Evolutionary conservation across 148 eudicot species (phyloP).

Genomic region (Agrostemma githago): DNA sequence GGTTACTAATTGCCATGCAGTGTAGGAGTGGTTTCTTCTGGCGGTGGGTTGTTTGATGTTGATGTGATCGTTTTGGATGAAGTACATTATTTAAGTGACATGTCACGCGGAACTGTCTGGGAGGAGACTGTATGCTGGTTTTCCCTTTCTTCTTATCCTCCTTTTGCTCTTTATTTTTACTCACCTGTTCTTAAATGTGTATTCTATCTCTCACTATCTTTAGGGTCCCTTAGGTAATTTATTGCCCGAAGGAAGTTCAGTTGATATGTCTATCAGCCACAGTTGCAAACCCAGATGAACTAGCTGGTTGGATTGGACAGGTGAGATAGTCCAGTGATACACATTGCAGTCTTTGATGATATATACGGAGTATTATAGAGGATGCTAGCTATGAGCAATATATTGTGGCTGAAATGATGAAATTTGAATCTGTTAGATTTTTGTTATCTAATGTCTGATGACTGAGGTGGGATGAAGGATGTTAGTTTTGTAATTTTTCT

Average conservation of each 20-base stretch:
- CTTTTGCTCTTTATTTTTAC: not conserved
- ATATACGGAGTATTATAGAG: not conserved
- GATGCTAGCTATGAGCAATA: not conserved
- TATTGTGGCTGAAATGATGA: not conserved
- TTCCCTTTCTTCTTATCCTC: constrained; percentile 5
- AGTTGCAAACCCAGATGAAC: constrained; percentile 96
- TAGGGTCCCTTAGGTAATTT: constrained; percentile 57
- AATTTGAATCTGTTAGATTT: not conserved
- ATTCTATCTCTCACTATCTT: constrained; percentile 6
- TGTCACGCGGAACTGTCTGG: constrained; percentile 98
- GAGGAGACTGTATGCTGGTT: constrained; percentile 82
- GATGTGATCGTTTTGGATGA: constrained; percentile 96
- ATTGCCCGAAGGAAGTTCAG: constrained; percentile 98
- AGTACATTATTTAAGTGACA: constrained; percentile 98
- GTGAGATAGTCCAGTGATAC: constrained; percentile 33
- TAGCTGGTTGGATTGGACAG: constrained; percentile 98
- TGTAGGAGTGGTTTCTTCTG: constrained; percentile 73
- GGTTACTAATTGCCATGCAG: constrained; percentile 42
- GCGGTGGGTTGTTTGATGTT: constrained; percentile 73
- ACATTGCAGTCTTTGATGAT: constrained; percentile 1
- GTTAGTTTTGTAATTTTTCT: not conserved
- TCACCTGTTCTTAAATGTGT: constrained; percentile 4
- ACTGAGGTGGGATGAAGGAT: constrained; percentile 3
- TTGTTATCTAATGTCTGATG: not conserved
- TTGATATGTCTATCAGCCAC: constrained; percentile 97